Evolutionary conservation across 495 filamentous ascomycete genomes (phyloP).

Genomic region (Xylaria scruposa): DNA sequence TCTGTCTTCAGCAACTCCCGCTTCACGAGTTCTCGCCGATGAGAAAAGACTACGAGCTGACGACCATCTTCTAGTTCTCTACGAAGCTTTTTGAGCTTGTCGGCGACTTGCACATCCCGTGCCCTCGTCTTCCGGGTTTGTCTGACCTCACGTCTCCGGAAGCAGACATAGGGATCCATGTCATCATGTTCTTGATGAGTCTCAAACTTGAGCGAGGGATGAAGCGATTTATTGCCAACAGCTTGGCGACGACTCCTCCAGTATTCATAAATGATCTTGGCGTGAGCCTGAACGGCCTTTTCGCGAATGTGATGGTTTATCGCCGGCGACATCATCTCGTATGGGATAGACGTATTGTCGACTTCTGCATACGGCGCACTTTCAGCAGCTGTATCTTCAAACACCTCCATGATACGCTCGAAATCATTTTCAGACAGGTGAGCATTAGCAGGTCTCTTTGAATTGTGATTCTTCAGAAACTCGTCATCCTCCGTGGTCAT

Average conservation of each 20-base stretch:
- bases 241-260: slow-evolving; percentile 78
- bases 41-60: slow-evolving; percentile 76
- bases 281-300: slow-evolving; percentile 72
- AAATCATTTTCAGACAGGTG: slow-evolving; percentile 89
- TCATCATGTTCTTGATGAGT: slow-evolving; percentile 92
- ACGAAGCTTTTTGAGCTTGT: slow-evolving; percentile 90
- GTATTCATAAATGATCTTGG: slow-evolving; percentile 87
- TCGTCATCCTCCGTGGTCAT: slow-evolving; percentile 89
- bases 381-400: slow-evolving; percentile 80
- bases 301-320: slow-evolving; percentile 59
- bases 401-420: slow-evolving; percentile 92
- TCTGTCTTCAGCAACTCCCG: slow-evolving; percentile 78
- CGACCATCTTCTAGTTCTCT: slow-evolving; percentile 91
- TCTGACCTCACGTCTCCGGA: slow-evolving; percentile 92
- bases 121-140: slow-evolving; percentile 94
- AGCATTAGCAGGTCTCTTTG: slow-evolving; percentile 65
- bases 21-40: slow-evolving; percentile 77
- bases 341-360: slow-evolving; percentile 81
- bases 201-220: slow-evolving; percentile 87
- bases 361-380: slow-evolving; percentile 88
- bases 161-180: slow-evolving; percentile 96
- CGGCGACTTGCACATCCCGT: slow-evolving; percentile 89
- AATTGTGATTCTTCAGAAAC: slow-evolving; percentile 84
- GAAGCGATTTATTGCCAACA: slow-evolving; percentile 70
- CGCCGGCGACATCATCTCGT: slow-evolving; percentile 77